Conservation (phyloP, 139 green algal genomes). For the Chlamydomonas asymmetrica region DNA sequence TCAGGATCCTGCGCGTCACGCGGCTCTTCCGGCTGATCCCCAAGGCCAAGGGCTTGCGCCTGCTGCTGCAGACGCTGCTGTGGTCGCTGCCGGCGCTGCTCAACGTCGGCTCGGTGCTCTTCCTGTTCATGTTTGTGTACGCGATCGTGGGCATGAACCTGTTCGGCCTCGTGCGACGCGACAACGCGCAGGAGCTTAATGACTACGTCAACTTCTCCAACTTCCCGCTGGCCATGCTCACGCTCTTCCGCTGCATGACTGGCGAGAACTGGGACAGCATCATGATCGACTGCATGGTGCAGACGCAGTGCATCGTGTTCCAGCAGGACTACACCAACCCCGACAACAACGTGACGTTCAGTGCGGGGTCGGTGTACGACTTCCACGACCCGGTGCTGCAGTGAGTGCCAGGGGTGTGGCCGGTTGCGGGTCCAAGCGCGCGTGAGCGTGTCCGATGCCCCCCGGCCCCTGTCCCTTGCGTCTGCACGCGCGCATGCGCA, state of each 20-base stretch:
- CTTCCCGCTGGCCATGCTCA: constrained; percentile 52
- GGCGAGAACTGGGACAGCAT: constrained; percentile 63
- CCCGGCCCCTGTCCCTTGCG: background rate
- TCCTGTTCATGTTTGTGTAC: constrained; percentile 81
- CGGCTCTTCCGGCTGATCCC: constrained; percentile 73
- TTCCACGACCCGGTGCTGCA: no score
- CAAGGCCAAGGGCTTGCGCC: constrained; percentile 62
- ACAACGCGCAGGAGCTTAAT: constrained; percentile 17
- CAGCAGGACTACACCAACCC: background rate
- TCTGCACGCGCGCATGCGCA: background rate
- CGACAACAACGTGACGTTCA: background rate
- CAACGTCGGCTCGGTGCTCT: constrained; percentile 69
- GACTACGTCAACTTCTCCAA: constrained; percentile 65
- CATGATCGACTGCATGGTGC: background rate
- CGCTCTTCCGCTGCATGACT: constrained; percentile 62
- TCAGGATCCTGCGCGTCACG: constrained; percentile 69
- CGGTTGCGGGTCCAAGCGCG: background rate
- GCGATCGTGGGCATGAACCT: constrained; percentile 70
- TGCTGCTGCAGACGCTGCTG: constrained; percentile 66
- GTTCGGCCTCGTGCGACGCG: constrained; percentile 56
- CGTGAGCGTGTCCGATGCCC: background rate
- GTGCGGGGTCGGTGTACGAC: no score
- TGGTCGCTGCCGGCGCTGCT: constrained; percentile 53
- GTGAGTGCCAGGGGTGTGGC: no score
- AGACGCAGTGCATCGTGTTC: background rate